A percentile compares a stretch with the other conserved stretches of the same genome.
Evolutionary conservation across 1,139 yeast species (phyloP).

Genomic region (Suhomyces anneliseae): DNA sequence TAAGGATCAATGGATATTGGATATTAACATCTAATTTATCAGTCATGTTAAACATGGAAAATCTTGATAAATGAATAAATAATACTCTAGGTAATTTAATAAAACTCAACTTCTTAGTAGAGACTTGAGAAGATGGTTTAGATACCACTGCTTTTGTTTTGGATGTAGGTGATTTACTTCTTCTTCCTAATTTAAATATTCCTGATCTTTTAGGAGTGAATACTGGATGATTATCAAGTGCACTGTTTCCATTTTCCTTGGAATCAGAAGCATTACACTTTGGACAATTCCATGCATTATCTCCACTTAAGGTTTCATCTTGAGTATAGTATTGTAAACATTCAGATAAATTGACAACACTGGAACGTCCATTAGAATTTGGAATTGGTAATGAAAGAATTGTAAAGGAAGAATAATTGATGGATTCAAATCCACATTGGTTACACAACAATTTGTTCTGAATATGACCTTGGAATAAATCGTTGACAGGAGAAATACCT

Average conservation of each 20-base stretch:
- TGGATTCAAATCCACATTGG: constrained; percentile 60
- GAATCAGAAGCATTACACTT: constrained; percentile 40
- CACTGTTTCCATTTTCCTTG: constrained; percentile 6
- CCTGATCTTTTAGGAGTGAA: constrained; percentile 34
- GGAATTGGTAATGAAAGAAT: constrained; percentile 72
- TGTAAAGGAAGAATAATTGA: constrained; percentile 60
- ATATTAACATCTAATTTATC: constrained; percentile 56
- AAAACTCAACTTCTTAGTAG: constrained; percentile 59
- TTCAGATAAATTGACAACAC: constrained; percentile 50
- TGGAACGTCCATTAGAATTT: constrained; percentile 22
- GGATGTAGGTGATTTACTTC: constrained; percentile 34
- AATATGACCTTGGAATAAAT: constrained; percentile 65
- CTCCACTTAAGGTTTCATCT: constrained; percentile 68
- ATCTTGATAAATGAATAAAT: constrained; percentile 64
- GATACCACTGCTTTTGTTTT: constrained; percentile 18
- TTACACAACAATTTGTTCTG: constrained; percentile 64
- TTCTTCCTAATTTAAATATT: constrained; percentile 35
- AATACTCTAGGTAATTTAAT: constrained; percentile 64
- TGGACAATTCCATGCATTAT: constrained; percentile 81
- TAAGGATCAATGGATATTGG: constrained; percentile 51
- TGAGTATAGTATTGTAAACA: constrained; percentile 67
- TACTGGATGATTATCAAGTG: constrained; percentile 41
- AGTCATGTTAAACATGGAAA: constrained; percentile 53
- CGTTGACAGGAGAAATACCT: constrained; percentile 67
- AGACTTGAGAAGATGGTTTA: constrained; percentile 15